phyloP scores from a whole-genome alignment of 768 basidiomycete species.

The Tricholoma flavovirens region DNA sequence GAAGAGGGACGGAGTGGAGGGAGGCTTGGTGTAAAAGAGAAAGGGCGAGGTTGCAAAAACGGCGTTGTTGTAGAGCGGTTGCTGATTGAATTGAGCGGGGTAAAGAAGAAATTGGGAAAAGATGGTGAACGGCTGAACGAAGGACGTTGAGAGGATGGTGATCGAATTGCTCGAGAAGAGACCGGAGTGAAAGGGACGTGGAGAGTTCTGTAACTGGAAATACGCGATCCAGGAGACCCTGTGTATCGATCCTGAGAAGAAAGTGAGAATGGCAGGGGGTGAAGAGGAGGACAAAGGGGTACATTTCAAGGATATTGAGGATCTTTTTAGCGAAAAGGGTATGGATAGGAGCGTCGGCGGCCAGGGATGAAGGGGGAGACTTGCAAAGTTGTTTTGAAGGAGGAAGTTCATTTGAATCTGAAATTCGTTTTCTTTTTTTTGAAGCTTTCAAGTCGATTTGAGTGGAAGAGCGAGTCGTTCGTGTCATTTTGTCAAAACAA shows the following conservation, averaged over 20 bases:
- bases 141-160: conserved; percentile 51
- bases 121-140: conserved; percentile 59
- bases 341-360: neutral
- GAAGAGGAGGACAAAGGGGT: neutral
- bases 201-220: conserved; percentile 48
- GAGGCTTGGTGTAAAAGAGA: conserved; percentile 72
- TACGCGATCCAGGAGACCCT: conserved; percentile 76
- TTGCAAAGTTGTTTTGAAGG: conserved; percentile 34
- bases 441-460: conserved; percentile 24
- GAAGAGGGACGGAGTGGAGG: conserved; percentile 35
- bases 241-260: conserved; percentile 53
- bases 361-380: neutral
- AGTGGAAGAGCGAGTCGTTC: conserved; percentile 61
- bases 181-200: conserved; percentile 45
- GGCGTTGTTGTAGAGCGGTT: conserved; percentile 62
- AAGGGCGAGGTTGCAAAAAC: conserved; percentile 69
- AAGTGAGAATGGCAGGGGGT: conserved; percentile 1
- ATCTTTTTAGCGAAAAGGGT: conserved; percentile 43
- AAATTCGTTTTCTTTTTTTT: conserved; percentile 66
- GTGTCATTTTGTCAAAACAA: too few species aligned
- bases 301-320: conserved; percentile 57
- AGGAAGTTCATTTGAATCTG: conserved; percentile 38
- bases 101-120: conserved; percentile 63
- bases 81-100: conserved; percentile 59
- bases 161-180: conserved; percentile 48